These are phyloP conservation scores for Solanum hybrid DNA, from an alignment of 305 asterid genomes.

Conservation along the genomic window DNA sequence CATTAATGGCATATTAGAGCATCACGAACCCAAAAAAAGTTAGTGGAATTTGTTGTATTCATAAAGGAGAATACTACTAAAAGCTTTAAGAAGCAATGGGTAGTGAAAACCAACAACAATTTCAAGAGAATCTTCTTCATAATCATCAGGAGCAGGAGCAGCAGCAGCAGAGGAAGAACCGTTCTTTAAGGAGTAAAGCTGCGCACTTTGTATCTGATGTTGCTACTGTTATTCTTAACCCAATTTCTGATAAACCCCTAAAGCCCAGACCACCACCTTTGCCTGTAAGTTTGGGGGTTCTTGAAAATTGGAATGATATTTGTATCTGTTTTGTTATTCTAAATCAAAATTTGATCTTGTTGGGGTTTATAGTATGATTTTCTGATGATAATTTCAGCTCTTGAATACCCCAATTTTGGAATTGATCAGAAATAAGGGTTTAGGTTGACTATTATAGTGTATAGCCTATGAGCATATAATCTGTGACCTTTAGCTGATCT, in stretches of 20 bases:
- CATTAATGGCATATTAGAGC: background rate
- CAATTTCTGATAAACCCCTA: slow-evolving; percentile 77
- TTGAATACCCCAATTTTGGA: background rate
- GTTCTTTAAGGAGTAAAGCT: slow-evolving; percentile 74
- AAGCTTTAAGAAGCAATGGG: background rate
- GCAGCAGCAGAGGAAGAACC: slow-evolving; percentile 17
- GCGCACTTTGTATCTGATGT: slow-evolving; percentile 88
- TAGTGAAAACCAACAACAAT: background rate
- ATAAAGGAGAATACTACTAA: background rate
- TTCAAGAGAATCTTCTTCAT: background rate
- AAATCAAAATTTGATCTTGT: background rate
- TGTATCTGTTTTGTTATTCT: background rate
- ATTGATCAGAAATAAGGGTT: background rate
- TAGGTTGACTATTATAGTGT: background rate
- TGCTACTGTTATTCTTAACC: slow-evolving; percentile 72
- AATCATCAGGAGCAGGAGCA: background rate
- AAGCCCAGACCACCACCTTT: slow-evolving; percentile 5
- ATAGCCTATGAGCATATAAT: background rate
- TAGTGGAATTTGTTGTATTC: background rate
- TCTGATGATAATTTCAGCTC: background rate
- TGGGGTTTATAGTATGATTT: background rate
- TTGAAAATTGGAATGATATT: background rate
- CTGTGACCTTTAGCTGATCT: background rate
- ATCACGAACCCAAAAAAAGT: background rate
- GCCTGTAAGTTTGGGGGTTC: slow-evolving; percentile 13